Base-by-base conservation (phyloP, 2,329 filamentous ascomycete species). In the Claviceps sp. region DNA sequence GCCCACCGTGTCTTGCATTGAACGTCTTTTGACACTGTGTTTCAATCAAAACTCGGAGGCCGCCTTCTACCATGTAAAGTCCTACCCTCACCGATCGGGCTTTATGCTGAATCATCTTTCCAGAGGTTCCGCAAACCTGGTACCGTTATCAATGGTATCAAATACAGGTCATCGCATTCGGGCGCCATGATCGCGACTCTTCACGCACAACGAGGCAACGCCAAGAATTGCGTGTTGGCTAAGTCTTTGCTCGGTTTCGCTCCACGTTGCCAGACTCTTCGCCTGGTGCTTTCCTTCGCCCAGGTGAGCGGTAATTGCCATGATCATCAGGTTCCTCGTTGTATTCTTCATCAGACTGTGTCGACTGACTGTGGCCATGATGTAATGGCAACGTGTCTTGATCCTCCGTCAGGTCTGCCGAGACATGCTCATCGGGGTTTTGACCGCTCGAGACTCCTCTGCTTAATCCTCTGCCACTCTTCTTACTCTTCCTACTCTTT, bases 401-500 rank as follows among this genome's bases (percentile, higher is more conserved):
- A 5, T 59, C 59, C 20, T 58, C 59, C 26, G 61, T 54, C 8
- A 60, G 53, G 26, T 61, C 56, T 3, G 51, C 36, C 11, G 58
- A 60, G 22, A 53, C 51, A 40, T 63, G 60, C 14, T 57, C 57
- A 8, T 59, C 47, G 37, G 52, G 56, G n/a, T 61, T 57, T 16
- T 56, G 55, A 9, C 48, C 49, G n/a, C 52, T 58, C 5, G 63
- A 59, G 5, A 57, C 57, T n/a, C 60, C 62, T 52, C 62, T 65
- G 13, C 54, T 53, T 6, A 58, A 51, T 13, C 59, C 52, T 66
- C 93, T 95, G 58, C 73, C 79, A 26, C 78, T 77, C 71, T 95
- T 96, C 73, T 87, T 95, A 49, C 83, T 84, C 70, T 95, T 96
- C 36, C 89, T 79, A 50, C 85, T 86, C 71, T 95, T 95, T 72